Evolutionary conservation across 192 early-diverging fungal species (phyloP), one percentile per base, ranked within the genome.

Genomic region (Coemansia sp.): DNA sequence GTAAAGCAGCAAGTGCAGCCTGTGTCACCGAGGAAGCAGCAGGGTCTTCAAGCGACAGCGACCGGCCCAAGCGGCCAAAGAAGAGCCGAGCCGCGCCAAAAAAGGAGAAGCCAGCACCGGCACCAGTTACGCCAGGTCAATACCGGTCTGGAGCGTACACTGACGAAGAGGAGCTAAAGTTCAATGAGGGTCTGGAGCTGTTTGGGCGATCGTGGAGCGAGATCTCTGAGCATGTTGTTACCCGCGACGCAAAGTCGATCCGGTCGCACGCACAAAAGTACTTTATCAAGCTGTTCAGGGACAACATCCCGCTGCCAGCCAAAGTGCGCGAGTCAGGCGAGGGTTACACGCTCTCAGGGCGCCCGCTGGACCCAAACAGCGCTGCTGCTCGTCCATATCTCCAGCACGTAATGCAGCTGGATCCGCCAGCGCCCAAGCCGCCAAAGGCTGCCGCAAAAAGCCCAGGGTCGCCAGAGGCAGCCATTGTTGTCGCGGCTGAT

Each of bases 201-300:
- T 91, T 80, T 79, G 94, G 94, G 14, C 84, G 94, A 27, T 87
- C 92, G 56, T 96, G 94, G 94, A 64, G 79, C 49, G 84, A 83
- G 55, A 93, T 94, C 22, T 85, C 87, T 12, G 73, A 83, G 22
- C 85, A 93, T 57, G 88, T 96, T 14, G 83, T 60, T 25, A 96
- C 93, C 8, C 81, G 94, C 43, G 90, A 93, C 61, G 49, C 88
- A 50, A 90, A 93, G 68, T 91, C 92, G 15, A 91, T 96, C 60
- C 83, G 93, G 60, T 91, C 89, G 59, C 94, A 94, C 67, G 92
- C 93, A 38, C 93, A 94, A 81, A 94, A 94, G 70, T 89, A 93
- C 69, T 93, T 96, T 64, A 94, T 94, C 74, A 92, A 93, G 69
- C 75, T 96, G 67, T 96, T 85, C 72, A 73, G 94, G 27, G 94